These are phyloP conservation scores for Acephala macrosclerotiorum DNA, from an alignment of 2,329 filamentous ascomycete genomes.

Conservation along the genomic window DNA sequence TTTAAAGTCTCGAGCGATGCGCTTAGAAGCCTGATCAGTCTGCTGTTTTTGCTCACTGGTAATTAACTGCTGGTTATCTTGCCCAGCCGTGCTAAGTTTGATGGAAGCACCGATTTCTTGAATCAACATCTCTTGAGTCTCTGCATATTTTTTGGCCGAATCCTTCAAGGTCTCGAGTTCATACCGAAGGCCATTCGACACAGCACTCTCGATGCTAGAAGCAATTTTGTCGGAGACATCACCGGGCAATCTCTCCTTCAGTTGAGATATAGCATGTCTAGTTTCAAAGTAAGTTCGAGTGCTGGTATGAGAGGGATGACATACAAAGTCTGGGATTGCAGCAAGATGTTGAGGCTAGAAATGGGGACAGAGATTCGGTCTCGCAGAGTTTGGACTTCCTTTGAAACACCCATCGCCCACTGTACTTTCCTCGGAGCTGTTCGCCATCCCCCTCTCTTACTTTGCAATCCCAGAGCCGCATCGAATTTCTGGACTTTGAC, in stretches of 20 bases:
- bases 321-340: slow-evolving; percentile 15
- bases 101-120: no score
- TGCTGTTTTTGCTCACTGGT: neutral
- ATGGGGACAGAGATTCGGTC: slow-evolving; percentile 17
- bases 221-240: neutral
- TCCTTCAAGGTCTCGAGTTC: neutral
- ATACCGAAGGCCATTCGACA: neutral
- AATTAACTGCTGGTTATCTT: neutral
- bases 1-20: neutral
- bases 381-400: slow-evolving; percentile 12
- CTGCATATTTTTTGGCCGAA: neutral
- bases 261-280: neutral
- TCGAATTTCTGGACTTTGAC: slow-evolving; percentile 1
- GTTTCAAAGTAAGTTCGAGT: neutral
- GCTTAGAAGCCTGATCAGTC: no score
- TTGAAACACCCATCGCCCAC: slow-evolving; percentile 8
- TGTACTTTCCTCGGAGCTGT: slow-evolving; percentile 12
- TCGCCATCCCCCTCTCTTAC: slow-evolving; percentile 4
- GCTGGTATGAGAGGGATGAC: neutral
- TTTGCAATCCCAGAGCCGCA: neutral
- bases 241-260: neutral
- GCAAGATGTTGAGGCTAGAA: slow-evolving; percentile 12
- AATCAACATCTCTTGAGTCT: no score
- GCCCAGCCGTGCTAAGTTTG: no score
- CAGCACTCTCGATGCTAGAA: neutral